A percentile compares a stretch with the other conserved stretches of the same genome.
Conservation (phyloP, 139 green algal genomes). For the Ulvella scutata region DNA sequence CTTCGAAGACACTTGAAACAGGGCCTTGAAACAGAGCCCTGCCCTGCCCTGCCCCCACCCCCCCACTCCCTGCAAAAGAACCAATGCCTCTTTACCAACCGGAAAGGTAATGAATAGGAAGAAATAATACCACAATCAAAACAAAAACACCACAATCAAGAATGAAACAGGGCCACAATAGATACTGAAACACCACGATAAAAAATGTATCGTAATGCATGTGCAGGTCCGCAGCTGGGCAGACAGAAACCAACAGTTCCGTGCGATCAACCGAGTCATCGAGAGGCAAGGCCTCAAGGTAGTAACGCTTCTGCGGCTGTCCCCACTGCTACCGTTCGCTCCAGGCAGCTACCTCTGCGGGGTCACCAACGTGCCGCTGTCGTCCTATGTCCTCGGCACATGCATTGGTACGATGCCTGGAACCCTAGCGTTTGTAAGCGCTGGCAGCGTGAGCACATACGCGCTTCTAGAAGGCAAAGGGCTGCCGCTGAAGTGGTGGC, state of each 20-base stretch:
- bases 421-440: slow-evolving; percentile 72
- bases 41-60: too few species aligned
- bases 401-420: slow-evolving; percentile 89
- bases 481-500: neutral
- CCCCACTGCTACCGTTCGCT: slow-evolving; percentile 79
- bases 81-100: too few species aligned
- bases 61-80: too few species aligned
- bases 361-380: slow-evolving; percentile 39
- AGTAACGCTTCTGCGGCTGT: slow-evolving; percentile 79
- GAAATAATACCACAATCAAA: neutral
- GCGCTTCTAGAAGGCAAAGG: slow-evolving; percentile 24
- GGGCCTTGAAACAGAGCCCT: too few species aligned
- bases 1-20: too few species aligned
- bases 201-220: too few species aligned
- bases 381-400: slow-evolving; percentile 58
- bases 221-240: slow-evolving; percentile 16
- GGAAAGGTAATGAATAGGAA: too few species aligned
- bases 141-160: neutral
- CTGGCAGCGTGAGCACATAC: slow-evolving; percentile 33
- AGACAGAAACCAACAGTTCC: slow-evolving; percentile 43
- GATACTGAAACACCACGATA: too few species aligned
- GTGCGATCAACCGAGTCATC: slow-evolving; percentile 82
- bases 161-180: too few species aligned
- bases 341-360: slow-evolving; percentile 84
- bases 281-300: slow-evolving; percentile 71